Percentiles rank a stretch among this genome's conserved stretches.
Conservation (phyloP, 2,329 filamentous ascomycete species). For the Moelleriella libera region DNA sequence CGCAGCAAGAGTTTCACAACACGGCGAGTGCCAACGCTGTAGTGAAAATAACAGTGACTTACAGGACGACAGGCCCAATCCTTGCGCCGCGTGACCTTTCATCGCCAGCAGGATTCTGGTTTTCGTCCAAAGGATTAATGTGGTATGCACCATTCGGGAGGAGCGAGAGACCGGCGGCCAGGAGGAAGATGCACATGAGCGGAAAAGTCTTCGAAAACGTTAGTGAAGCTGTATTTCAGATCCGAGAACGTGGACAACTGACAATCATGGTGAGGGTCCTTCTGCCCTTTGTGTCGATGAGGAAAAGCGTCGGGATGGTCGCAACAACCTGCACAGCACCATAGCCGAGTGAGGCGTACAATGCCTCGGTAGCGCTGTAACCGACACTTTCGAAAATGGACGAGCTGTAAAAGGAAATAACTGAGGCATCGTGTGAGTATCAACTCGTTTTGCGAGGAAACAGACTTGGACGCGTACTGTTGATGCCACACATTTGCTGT, state of each 20-base stretch:
- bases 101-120: conserved; percentile 6
- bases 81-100: conserved; percentile 6
- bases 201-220: conserved; percentile 10
- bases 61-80: conserved; percentile 8
- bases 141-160: conserved; percentile 8
- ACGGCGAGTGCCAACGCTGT: not conserved
- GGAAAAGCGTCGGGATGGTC: conserved; percentile 15
- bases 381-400: conserved; percentile 43
- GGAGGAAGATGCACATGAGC: conserved; percentile 13
- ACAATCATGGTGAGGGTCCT: conserved; percentile 12
- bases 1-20: not conserved
- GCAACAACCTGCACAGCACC: conserved; percentile 30
- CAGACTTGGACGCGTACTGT: conserved; percentile 6
- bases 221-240: conserved; percentile 1
- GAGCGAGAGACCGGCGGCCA: conserved; percentile 12
- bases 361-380: conserved; percentile 32
- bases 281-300: conserved; percentile 16
- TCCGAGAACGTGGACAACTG: conserved; percentile 1
- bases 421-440: not conserved
- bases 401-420: conserved; percentile 57
- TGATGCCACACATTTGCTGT: conserved; percentile 44
- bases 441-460: no score
- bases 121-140: conserved; percentile 6
- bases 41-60: not conserved
- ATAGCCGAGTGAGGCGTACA: conserved; percentile 26